Base-by-base conservation (phyloP, 2,329 filamentous ascomycete species). In the Domatiomyces catenatus region DNA sequence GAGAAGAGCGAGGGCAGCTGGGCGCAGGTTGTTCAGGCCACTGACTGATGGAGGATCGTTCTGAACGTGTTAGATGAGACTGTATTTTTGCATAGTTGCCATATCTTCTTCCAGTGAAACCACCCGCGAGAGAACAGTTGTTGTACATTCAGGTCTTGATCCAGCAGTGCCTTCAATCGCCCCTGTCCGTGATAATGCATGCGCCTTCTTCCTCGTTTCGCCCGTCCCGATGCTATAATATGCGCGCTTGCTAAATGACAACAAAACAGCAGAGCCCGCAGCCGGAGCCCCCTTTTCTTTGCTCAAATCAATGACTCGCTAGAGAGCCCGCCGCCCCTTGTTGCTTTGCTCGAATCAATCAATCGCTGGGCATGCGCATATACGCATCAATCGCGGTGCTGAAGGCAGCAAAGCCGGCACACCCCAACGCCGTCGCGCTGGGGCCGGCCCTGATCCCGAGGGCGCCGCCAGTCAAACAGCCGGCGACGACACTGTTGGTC, bases 391-490 rank as follows among this genome's bases (percentile, higher is more conserved):
- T 95, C 0, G 89, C 90, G 12, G 85, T 81, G 65, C 81, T 86
- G 61, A 96, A 96, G 1, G 86, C 89, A 51, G 92, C 92, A 67
- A 98, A 98, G 0, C 90, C 92, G 10, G 80, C 84, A 67, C 90
- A 96, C 1, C 92, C 92, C 3, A 93, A 75, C 1, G 81, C 83
- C 47, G 86, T 84, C 28, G 90, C 92, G 70, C 92, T 86, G 6
- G 92, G 92, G 0, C 92, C 92, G 0, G 86, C 90, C 60, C 84
- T 86, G 55, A 84, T 80, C 46, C 87, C 90, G 56, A 98, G 69
- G 50, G 92, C 84, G 17, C 86, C 92, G 15, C 92, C 92, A 8
- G 92, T 95, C 50, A 95, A 72, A 64, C 90, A 96, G 0, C 92
- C 92, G 0, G 89, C 87, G 3, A 82, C 79, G 4, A 92, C 81